phyloP scores from a whole-genome alignment of 2,329 filamentous ascomycete genomes.

The Geoglossum cookeanum region DNA sequence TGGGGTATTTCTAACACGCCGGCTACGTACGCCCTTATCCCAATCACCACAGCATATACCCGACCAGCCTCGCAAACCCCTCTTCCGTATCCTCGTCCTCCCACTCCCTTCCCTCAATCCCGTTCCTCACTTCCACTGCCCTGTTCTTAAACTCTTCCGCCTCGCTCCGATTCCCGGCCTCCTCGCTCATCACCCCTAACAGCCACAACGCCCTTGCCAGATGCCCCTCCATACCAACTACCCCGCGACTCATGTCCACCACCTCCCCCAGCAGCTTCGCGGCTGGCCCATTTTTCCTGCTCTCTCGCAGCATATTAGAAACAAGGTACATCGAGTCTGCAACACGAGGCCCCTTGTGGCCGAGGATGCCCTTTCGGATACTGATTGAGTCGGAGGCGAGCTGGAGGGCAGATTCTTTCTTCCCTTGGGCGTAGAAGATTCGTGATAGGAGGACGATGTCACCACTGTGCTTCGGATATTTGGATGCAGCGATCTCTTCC shows the following conservation, averaged over 20 bases:
- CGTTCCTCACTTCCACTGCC: slow-evolving; percentile 5
- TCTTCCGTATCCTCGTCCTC: slow-evolving; percentile 9
- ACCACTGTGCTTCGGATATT: slow-evolving; percentile 9
- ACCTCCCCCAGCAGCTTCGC: too few species aligned
- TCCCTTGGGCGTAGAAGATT: slow-evolving; percentile 6
- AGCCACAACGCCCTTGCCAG: too few species aligned
- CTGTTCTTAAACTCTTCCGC: slow-evolving; percentile 6
- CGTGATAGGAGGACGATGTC: slow-evolving; percentile 8
- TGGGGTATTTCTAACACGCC: too few species aligned
- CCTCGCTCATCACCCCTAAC: too few species aligned
- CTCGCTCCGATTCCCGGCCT: slow-evolving; percentile 4
- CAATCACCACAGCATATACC: not conserved
- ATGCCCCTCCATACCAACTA: too few species aligned
- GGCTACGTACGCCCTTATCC: too few species aligned
- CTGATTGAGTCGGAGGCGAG: slow-evolving; percentile 7
- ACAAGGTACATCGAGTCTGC: too few species aligned
- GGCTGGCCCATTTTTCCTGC: too few species aligned
- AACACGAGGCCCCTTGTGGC: not conserved
- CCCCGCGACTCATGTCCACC: too few species aligned
- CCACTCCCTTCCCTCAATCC: not conserved
- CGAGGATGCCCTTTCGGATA: slow-evolving; percentile 7
- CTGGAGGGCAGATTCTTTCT: slow-evolving; percentile 6
- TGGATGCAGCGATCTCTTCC: not conserved
- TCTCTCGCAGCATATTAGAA: too few species aligned
- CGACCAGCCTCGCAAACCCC: too few species aligned